Conservation (phyloP, 129 eudicot species). For the Oenanthe sinensis region DNA sequence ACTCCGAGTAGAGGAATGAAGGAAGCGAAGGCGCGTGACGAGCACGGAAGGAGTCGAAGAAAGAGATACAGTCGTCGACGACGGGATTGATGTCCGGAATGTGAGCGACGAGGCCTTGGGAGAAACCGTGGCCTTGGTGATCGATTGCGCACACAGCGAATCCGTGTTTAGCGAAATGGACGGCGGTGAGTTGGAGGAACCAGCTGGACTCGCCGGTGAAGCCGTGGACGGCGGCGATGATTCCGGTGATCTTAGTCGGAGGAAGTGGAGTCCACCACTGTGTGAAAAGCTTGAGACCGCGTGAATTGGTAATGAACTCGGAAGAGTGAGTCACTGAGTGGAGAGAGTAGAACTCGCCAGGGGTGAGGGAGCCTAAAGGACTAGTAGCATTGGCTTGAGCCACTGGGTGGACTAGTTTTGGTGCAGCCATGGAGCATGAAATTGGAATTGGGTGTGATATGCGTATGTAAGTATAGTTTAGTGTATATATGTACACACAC, state of each 20-base stretch:
- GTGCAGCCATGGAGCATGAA: not conserved
- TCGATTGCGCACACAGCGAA: conserved; percentile 91
- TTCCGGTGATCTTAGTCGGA: conserved; percentile 33
- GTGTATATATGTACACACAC: not conserved
- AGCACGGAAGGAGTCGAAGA: conserved; percentile 53
- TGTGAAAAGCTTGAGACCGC: conserved; percentile 80
- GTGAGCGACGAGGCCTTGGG: conserved; percentile 65
- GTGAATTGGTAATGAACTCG: conserved; percentile 48
- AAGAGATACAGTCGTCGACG: conserved; percentile 70
- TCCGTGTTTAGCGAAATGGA: conserved; percentile 68
- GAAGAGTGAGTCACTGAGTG: conserved; percentile 64
- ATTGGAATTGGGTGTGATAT: not conserved
- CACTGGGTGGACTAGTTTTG: conserved; percentile 55
- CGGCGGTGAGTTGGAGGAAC: conserved; percentile 76
- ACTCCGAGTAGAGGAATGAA: conserved; percentile 83
- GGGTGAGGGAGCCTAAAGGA: conserved; percentile 61
- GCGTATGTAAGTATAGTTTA: not conserved
- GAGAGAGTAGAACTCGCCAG: conserved; percentile 57
- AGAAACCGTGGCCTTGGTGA: conserved; percentile 93
- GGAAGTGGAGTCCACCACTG: conserved; percentile 85
- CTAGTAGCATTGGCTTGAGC: conserved; percentile 61
- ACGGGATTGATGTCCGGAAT: conserved; percentile 75
- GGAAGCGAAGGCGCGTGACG: conserved; percentile 46
- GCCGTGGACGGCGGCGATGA: conserved; percentile 74
- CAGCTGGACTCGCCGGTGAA: conserved; percentile 95